Evolutionary conservation across 306 rosid genomes (phyloP), one percentile per base, ranked within the genome.

Genomic region (barrel medic (Medicago truncatula)): DNA sequence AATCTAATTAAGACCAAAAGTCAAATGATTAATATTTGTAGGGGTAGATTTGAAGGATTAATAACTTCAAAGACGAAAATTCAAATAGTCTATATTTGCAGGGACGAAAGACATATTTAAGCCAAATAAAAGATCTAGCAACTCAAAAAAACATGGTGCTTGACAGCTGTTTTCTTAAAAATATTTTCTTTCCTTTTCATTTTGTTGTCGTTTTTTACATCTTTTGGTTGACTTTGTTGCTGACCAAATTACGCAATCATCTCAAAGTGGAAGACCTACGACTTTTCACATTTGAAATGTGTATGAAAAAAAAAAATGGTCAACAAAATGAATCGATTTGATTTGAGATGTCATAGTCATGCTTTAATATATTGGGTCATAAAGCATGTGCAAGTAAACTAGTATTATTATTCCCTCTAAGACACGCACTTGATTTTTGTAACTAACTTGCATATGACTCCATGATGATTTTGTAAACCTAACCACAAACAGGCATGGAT

Each of bases 141-240:
- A 71, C 39, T 65, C 59, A 77, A 38, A 58, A 57, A 56, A 57
- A 6, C 34, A 46, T 58, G 78, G 65, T 71, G 75, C 67, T 65
- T 18, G n/a, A 46, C 75, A 76, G 52, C 28, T 56, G 54, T 44
- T 75, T 64, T 66, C 16, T 8, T 41, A 10, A 75, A 75, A 75
- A 10, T 21, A 23, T 8, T 9, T 49, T 10, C 6, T 15, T n/a
- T 9, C 2, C 68, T 41, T 44, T 58, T 53, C 25, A 40, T 36
- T 64, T 25, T 52, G 62, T 67, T 70, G 71, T 72, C 60, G 11
- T 44, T 46, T 67, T 57, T 57, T 20, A 67, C 74, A n/a, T 38
- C 66, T 69, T 54, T 70, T 64, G 21, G 43, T 40, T 56, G 85
- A 81, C 83, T 81, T 81, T 20, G 70, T 47, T 64, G 18, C 46